A percentile compares a stretch with the other conserved stretches of the same genome.
These are phyloP conservation scores for Fraxinus baroniana DNA, from an alignment of 305 asterid species.

Conservation along the genomic window DNA sequence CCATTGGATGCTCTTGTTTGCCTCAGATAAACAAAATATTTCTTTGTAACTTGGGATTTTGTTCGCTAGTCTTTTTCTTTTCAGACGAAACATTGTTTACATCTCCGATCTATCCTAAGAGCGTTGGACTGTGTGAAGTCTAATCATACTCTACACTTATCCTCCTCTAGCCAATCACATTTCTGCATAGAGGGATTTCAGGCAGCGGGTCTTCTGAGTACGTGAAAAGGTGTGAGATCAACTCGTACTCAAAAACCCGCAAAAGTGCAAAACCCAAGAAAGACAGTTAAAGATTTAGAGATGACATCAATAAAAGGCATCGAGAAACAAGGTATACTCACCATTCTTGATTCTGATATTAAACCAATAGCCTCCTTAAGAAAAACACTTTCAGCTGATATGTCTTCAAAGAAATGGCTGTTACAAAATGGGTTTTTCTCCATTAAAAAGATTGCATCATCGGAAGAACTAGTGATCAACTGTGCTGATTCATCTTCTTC, in stretches of 20 bases:
- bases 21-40: not conserved
- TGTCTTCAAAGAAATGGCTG: slow-evolving; percentile 71
- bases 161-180: not conserved
- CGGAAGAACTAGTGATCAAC: not conserved
- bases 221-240: not conserved
- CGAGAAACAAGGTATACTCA: slow-evolving; percentile 48
- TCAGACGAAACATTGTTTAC: not conserved
- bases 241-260: not conserved
- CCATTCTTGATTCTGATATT: slow-evolving; percentile 51
- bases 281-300: slow-evolving; percentile 22
- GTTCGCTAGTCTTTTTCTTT: not conserved
- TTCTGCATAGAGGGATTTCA: not conserved
- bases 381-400: slow-evolving; percentile 66
- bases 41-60: slow-evolving; percentile 1
- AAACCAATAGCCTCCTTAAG: slow-evolving; percentile 35
- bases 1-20: slow-evolving; percentile 31
- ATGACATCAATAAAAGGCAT: slow-evolving; percentile 6
- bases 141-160: not conserved
- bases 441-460: slow-evolving; percentile 36
- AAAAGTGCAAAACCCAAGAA: slow-evolving; percentile 15
- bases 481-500: slow-evolving; percentile 9
- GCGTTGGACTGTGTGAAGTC: not conserved
- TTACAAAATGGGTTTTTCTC: slow-evolving; percentile 45
- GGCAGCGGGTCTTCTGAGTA: not conserved
- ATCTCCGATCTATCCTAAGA: not conserved